Conservation (phyloP, 169 alveolate genomes). For the Eimeria brunetti region DNA sequence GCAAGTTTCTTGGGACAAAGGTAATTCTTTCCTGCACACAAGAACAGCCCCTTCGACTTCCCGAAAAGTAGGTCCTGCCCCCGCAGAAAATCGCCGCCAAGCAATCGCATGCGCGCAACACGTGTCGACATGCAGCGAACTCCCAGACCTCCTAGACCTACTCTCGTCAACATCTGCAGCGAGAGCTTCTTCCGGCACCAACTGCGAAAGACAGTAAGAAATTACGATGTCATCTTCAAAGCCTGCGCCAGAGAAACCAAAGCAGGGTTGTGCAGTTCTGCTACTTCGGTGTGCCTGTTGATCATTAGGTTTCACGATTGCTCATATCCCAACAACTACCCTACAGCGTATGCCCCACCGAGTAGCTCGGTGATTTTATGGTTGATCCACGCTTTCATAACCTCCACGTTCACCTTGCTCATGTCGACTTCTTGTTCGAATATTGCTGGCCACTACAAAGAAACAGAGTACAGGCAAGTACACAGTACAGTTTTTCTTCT, state of each 20-base stretch:
- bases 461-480: neutral
- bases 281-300: neutral
- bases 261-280: neutral
- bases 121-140: neutral
- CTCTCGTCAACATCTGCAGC: conserved; percentile 76
- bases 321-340: neutral
- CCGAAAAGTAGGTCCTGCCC: neutral
- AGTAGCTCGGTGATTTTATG: conserved; percentile 79
- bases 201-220: conserved; percentile 77
- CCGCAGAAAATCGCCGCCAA: neutral
- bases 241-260: neutral
- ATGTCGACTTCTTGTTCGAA: conserved; percentile 81
- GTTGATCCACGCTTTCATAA: conserved; percentile 82
- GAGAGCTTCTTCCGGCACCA: conserved; percentile 80
- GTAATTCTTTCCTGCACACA: conserved; percentile 58
- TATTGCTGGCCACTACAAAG: conserved; percentile 81
- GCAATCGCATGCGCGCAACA: neutral
- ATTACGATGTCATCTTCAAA: conserved; percentile 84
- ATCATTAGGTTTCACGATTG: neutral
- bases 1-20: conserved; percentile 82
- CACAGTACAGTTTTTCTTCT: neutral
- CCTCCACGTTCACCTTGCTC: conserved; percentile 80
- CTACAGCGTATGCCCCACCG: conserved; percentile 34
- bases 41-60: neutral
- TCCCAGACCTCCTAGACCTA: neutral